These are phyloP conservation scores for Stereocaulon alpinum DNA, from an alignment of 495 filamentous ascomycete genomes.

Conservation along the genomic window DNA sequence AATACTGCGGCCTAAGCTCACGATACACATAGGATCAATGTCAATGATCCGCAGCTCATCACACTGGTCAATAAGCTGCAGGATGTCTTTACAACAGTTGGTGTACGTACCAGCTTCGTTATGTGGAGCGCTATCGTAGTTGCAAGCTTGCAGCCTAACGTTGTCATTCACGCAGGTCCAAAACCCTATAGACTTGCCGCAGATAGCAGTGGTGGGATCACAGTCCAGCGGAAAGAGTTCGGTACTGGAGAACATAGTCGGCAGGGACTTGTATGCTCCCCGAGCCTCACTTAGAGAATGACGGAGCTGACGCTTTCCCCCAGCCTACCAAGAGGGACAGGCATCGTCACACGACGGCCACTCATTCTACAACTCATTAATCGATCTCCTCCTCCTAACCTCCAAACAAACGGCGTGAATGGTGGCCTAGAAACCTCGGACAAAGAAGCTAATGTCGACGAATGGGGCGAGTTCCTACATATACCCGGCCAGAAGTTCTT, in stretches of 20 bases:
- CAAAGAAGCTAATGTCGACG: slow-evolving; percentile 79
- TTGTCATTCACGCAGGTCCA: slow-evolving; percentile 49
- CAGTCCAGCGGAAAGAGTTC: slow-evolving; percentile 99
- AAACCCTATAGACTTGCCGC: slow-evolving; percentile 98
- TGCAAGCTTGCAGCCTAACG: slow-evolving; percentile 6
- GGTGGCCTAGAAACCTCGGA: slow-evolving; percentile 63
- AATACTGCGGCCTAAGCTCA: slow-evolving; percentile 11
- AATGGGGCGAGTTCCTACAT: slow-evolving; percentile 99
- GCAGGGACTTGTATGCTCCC: slow-evolving; percentile 82
- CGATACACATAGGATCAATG: slow-evolving; percentile 51
- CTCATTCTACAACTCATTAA: slow-evolving; percentile 98
- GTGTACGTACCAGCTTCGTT: slow-evolving; percentile 50
- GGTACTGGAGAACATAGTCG: slow-evolving; percentile 99
- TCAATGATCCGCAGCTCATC: slow-evolving; percentile 70
- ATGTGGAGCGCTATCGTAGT: not conserved
- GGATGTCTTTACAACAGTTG: slow-evolving; percentile 98
- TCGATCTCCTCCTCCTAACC: slow-evolving; percentile 43
- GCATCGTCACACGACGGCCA: slow-evolving; percentile 93
- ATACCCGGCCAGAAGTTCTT: slow-evolving; percentile 96
- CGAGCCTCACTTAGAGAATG: slow-evolving; percentile 10
- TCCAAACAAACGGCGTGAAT: slow-evolving; percentile 66
- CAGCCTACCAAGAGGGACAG: slow-evolving; percentile 93
- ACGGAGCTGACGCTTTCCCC: slow-evolving; percentile 17
- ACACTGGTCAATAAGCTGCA: slow-evolving; percentile 98
- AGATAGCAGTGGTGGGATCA: slow-evolving; percentile 97